Base-by-base conservation (phyloP, 2,329 filamentous ascomycete species). In the Xylaria polymorpha region DNA sequence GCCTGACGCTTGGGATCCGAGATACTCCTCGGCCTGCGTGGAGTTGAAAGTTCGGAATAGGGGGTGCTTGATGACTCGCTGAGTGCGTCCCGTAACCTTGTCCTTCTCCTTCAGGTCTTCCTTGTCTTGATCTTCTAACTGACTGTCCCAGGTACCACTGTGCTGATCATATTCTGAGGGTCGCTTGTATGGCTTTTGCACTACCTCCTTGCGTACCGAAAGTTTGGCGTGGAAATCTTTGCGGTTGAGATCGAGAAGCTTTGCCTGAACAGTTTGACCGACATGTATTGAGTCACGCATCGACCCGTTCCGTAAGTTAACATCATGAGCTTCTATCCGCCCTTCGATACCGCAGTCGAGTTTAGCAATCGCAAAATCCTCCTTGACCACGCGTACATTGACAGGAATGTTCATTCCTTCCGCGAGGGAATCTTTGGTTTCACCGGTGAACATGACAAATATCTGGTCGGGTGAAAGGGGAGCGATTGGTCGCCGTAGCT, bases 61-160 rank as follows among this genome's bases (percentile, higher is more conserved):
- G 32, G 96, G 95, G 79, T 99, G 96, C 81, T 99, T 99, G 84
- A 99, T 96, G 68, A 99, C 96, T 79, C 96, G 90, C 80, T 97
- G 94, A 2, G 93, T 92, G 59, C 96, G 93, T 15, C 93, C 94
- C 20, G 93, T 93, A 12, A 89, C 88, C 78, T 93, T 92, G 77
- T 96, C 94, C 82, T 94, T 97, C 80, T 97, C 94, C 64, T 92
- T 90, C 72, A 96, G 84, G 66, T 93, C 90, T 65, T 97, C 94
- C 78, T 89, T 91, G 77, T 98, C 96, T 55, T 90, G 88, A 20
- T 88, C 86, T 81, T 99, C 96, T 74, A 94, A 90, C 2, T 86
- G 84, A 72, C 92, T 91, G 79, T 99, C 94, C 96, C 96, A 99
- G 74, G 94, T 93, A 48, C 91, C 91, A 51, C 88, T 66, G 53